Conservation (phyloP, 1,139 yeast genomes). For the Yarrowia galli region DNA sequence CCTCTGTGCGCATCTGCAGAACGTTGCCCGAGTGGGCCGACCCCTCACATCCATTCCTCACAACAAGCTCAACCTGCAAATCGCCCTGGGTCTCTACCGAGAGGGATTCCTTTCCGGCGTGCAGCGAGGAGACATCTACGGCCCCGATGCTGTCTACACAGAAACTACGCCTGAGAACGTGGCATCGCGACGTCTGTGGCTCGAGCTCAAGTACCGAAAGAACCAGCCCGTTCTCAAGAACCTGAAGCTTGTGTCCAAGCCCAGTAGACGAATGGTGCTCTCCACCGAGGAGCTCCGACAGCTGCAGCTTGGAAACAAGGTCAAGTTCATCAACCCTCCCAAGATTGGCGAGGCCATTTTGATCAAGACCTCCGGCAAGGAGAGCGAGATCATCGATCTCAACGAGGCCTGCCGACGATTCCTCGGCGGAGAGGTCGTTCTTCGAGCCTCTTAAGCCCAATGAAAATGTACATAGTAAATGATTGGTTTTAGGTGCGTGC, state of each 20-base stretch:
- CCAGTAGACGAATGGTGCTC: slow-evolving; percentile 77
- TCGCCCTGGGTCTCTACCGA: slow-evolving; percentile 82
- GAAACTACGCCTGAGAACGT: slow-evolving; percentile 91
- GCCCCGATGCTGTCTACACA: slow-evolving; percentile 78
- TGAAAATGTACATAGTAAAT: slow-evolving; percentile 33
- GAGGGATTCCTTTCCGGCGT: slow-evolving; percentile 89
- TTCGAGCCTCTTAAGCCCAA: slow-evolving; percentile 66
- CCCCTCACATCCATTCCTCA: slow-evolving; percentile 85
- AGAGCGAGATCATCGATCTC: slow-evolving; percentile 68
- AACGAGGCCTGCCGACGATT: slow-evolving; percentile 85
- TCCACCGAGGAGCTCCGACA: slow-evolving; percentile 68
- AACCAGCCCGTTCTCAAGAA: slow-evolving; percentile 77
- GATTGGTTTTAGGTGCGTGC: slow-evolving; percentile 1
- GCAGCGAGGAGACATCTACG: slow-evolving; percentile 86
- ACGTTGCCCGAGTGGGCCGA: slow-evolving; percentile 78
- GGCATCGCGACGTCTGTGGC: slow-evolving; percentile 87
- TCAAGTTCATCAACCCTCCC: slow-evolving; percentile 77
- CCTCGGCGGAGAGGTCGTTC: slow-evolving; percentile 77
- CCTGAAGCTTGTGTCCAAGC: slow-evolving; percentile 80
- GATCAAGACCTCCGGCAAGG: slow-evolving; percentile 55
- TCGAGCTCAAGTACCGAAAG: slow-evolving; percentile 86
- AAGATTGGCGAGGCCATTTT: slow-evolving; percentile 92
- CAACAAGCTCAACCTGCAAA: slow-evolving; percentile 79
- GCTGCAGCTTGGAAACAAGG: slow-evolving; percentile 77
- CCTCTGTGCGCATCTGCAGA: slow-evolving; percentile 87